Conservation (phyloP, 1,284 basidiomycete species). For the Malassezia yamatoensis region DNA sequence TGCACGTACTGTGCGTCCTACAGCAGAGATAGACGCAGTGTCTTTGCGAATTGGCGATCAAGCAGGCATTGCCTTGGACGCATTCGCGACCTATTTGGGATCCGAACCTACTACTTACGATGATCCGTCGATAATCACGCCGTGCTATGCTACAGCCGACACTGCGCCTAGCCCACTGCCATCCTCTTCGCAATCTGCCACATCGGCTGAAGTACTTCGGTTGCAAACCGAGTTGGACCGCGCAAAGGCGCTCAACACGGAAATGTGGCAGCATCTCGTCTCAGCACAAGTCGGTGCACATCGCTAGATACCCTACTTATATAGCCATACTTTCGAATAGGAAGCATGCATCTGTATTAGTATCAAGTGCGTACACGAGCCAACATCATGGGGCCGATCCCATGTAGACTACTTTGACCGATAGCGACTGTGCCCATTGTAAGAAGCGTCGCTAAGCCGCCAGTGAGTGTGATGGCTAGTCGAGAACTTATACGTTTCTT, state of each 20-base stretch:
- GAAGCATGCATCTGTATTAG: constrained; percentile 2
- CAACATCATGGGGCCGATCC: neutral
- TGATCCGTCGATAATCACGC: neutral
- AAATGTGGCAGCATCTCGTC: constrained; percentile 32
- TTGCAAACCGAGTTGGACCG: constrained; percentile 28
- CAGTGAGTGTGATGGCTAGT: neutral
- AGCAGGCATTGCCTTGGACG: neutral
- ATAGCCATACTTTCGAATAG: constrained; percentile 3
- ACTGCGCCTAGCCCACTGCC: neutral
- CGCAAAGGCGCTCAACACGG: constrained; percentile 34
- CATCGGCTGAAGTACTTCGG: constrained; percentile 16
- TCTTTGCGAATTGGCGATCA: constrained; percentile 5
- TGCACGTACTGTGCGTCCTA: constrained; percentile 1
- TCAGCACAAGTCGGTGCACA: constrained; percentile 1
- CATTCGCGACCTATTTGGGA: neutral
- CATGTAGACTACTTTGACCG: neutral
- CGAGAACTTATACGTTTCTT: neutral
- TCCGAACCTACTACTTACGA: neutral
- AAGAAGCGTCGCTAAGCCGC: constrained; percentile 1
- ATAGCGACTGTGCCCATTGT: constrained; percentile 9
- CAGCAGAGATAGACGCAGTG: neutral
- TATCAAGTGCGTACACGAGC: neutral
- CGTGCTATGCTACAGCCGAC: neutral
- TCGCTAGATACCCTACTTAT: constrained; percentile 8
- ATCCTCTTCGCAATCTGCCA: constrained; percentile 4